Evolutionary conservation across 257 asterid species (phyloP).

Genomic region (Voacanga thouarsii): DNA sequence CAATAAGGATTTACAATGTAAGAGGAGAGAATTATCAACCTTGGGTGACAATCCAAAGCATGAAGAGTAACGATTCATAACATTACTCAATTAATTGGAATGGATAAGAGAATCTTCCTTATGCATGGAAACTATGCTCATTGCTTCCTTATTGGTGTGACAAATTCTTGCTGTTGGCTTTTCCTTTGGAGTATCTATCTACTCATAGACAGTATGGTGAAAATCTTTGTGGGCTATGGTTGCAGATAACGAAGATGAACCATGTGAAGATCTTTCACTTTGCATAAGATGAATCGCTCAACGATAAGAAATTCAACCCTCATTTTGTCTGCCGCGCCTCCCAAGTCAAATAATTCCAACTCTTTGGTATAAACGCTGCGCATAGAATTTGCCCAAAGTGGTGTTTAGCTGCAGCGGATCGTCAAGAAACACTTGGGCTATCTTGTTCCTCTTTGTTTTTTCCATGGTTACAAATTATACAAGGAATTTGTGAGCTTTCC

Average conservation of each 20-base stretch:
- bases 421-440: no score
- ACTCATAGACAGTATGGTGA: no score
- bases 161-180: not conserved
- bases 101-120: not conserved
- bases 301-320: not conserved
- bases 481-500: not conserved
- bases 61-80: no score
- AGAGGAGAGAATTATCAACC: no score
- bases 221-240: not conserved
- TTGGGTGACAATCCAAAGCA: no score
- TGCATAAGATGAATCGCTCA: conserved; percentile 6
- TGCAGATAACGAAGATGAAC: not conserved
- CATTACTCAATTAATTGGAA: not conserved
- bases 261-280: not conserved
- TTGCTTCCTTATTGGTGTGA: not conserved
- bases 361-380: not conserved
- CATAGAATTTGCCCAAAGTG: not conserved
- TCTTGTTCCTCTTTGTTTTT: not conserved
- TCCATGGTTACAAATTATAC: not conserved
- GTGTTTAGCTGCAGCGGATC: not conserved
- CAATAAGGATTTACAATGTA: no score
- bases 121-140: no score
- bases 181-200: not conserved
- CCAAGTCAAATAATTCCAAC: not conserved
- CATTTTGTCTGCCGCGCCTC: not conserved